Evolutionary conservation across 2,329 filamentous ascomycete species (phyloP).

Genomic region (Fusarium lyarnte): DNA sequence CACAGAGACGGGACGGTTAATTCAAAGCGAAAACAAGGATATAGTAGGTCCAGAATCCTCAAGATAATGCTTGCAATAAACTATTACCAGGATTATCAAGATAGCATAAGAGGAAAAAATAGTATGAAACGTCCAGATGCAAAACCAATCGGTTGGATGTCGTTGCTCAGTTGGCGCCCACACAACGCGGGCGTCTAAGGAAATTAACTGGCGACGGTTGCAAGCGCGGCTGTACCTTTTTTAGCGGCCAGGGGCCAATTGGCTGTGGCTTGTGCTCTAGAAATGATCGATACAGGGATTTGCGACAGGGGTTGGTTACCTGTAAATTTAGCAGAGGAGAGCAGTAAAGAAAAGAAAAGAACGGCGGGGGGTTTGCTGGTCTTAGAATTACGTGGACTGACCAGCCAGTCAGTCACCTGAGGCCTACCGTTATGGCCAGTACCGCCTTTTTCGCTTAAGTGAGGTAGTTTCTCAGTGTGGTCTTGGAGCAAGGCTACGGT

Average conservation of each 20-base stretch:
- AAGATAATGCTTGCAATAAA: conserved; percentile 8
- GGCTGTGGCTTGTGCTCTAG: conserved; percentile 15
- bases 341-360: background rate
- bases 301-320: conserved; percentile 19
- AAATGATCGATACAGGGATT: conserved; percentile 22
- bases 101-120: background rate
- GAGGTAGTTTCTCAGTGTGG: background rate
- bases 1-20: conserved; percentile 1
- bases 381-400: conserved; percentile 12
- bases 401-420: conserved; percentile 5
- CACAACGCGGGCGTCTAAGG: conserved; percentile 32
- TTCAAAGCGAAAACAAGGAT: conserved; percentile 7
- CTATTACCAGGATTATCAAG: background rate
- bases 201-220: conserved; percentile 31
- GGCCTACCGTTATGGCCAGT: conserved; percentile 28
- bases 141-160: conserved; percentile 29
- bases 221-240: conserved; percentile 36
- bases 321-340: background rate
- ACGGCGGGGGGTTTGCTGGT: background rate
- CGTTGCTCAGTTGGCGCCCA: conserved; percentile 30
- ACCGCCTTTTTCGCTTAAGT: background rate
- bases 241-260: conserved; percentile 26
- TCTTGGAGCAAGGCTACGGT: background rate
- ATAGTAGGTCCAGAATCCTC: conserved; percentile 3
- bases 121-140: conserved; percentile 14